Evolutionary conservation across 139 green algal species (phyloP).

Genomic region (Gonium pectorale): DNA sequence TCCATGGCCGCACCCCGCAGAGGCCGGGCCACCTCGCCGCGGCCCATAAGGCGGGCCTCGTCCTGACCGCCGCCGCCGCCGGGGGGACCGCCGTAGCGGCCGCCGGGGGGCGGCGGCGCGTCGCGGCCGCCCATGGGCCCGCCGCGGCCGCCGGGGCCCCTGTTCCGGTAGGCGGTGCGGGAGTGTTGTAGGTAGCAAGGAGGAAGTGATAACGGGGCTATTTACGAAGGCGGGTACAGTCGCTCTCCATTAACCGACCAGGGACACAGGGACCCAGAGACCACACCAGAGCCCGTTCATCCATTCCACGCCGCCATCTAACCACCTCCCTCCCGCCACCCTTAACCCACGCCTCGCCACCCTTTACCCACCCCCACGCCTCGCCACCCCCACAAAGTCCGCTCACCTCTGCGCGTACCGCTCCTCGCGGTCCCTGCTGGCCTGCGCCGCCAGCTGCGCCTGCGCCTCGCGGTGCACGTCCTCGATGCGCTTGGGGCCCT

Average conservation of each 20-base stretch:
- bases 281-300: no score
- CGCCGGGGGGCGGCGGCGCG: slow-evolving; percentile 19
- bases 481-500: slow-evolving; percentile 93
- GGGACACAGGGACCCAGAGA: no score
- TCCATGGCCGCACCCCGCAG: slow-evolving; percentile 28
- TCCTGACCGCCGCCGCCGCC: slow-evolving; percentile 4
- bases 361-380: no score
- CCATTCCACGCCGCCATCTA: no score
- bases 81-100: slow-evolving; percentile 14
- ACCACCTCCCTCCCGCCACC: no score
- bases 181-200: no score
- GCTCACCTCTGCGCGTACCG: slow-evolving; percentile 16
- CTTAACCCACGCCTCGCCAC: no score
- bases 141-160: background rate
- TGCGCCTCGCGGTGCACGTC: slow-evolving; percentile 63
- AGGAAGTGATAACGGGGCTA: no score
- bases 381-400: no score
- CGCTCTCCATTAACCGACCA: no score
- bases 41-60: slow-evolving; percentile 36
- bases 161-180: background rate
- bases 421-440: slow-evolving; percentile 43
- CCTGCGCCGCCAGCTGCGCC: slow-evolving; percentile 46
- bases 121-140: slow-evolving; percentile 21
- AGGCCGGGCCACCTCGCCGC: slow-evolving; percentile 31
- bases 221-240: no score